Base-by-base conservation (phyloP, 495 filamentous ascomycete species). In the Saxispiralis lemnorum region DNA sequence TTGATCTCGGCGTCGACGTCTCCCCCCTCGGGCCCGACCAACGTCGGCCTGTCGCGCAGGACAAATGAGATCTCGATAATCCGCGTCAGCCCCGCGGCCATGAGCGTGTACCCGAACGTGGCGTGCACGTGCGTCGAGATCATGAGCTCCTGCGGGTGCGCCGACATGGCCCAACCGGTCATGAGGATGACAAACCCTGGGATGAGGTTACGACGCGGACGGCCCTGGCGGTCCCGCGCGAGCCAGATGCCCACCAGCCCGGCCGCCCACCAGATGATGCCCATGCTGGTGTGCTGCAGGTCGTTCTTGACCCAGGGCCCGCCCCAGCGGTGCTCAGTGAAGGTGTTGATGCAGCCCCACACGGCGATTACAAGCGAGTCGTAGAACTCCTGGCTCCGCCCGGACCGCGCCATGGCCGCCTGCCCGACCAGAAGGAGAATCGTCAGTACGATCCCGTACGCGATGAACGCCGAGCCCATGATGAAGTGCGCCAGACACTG, bases 401-500 rank as follows among this genome's bases (percentile, higher is more conserved):
- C 85, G 1, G 81, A 87, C 28, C 81, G 71, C 37, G 72, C 74
- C 39, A 97, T 60, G 87, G 86, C 95, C 16, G 69, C 59, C 63
- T 95, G 92, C 14, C 89, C 89, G 30, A 87, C 81, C 10, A 94
- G 67, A 21, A 96, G 69, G 12, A 96, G 63, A 35, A 95, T 79
- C 2, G 83, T 87, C 49, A 97, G 68, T 38, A 88, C 55, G 38
- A 95, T 81, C 14, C 83, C 89, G 55, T 96, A 96, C 36, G 70
- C 89, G 49, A 97, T 93, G 60, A 97, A 96, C 1, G 88, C 87
- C 46, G 79, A 81, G 15, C 89, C 89, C 92, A 97, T 96, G 57
- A 96, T 96, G 56, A 96, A 96, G 60, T 97, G 89, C 24, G 89
- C 92, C 20, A 83, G 63, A 63, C 89, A 97, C 63, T 97, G 92